Evolutionary conservation across 192 early-diverging fungal species (phyloP).

Genomic region (Powellomyces hirtus): DNA sequence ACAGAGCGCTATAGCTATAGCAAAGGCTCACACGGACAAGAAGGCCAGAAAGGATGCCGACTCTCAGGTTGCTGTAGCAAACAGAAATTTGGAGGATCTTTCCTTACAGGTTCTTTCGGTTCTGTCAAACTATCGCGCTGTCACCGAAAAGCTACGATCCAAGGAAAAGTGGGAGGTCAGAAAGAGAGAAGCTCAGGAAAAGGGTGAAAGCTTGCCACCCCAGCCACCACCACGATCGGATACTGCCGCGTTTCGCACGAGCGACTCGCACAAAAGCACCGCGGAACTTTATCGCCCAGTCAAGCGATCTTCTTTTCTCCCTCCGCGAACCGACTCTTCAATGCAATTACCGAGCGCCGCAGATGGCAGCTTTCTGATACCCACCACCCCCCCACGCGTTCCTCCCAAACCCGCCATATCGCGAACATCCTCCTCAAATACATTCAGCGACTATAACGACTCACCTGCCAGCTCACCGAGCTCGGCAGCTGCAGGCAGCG

Average conservation of each 20-base stretch:
- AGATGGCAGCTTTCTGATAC: neutral
- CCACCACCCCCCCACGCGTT: neutral
- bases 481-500: neutral
- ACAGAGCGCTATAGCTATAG: slow-evolving; percentile 2
- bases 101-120: slow-evolving; percentile 3
- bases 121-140: slow-evolving; percentile 1
- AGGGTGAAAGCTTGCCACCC: neutral
- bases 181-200: neutral
- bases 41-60: slow-evolving; percentile 6
- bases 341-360: neutral
- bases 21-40: slow-evolving; percentile 23
- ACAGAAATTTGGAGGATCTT: slow-evolving; percentile 3
- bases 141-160: neutral
- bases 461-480: neutral
- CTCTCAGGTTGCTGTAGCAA: slow-evolving; percentile 4
- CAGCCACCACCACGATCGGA: neutral
- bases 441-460: neutral
- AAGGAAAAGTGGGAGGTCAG: slow-evolving; percentile 4
- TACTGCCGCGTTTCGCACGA: neutral
- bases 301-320: neutral
- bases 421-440: neutral
- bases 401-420: neutral
- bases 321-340: neutral
- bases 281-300: neutral
- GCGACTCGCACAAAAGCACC: neutral